Percentiles rank a stretch among this genome's conserved stretches.
These are phyloP conservation scores for Xanthoceras sorbifolium DNA, from an alignment of 345 rosid species.

Conservation along the genomic window DNA sequence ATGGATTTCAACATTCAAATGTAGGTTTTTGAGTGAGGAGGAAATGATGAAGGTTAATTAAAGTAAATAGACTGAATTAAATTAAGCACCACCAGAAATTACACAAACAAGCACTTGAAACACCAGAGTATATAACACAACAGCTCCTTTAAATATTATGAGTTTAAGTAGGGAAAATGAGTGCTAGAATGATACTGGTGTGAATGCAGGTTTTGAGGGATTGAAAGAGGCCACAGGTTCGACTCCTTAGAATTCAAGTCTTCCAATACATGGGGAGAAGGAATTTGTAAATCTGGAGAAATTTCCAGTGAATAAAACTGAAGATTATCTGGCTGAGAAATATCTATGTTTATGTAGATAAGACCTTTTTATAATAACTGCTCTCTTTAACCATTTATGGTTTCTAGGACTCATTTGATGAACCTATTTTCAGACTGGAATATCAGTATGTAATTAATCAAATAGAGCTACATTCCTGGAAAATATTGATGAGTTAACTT, in stretches of 20 bases:
- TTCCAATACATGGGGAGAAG: neutral
- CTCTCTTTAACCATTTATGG: neutral
- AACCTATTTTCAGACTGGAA: neutral
- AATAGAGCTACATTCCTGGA: neutral
- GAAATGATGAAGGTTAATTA: neutral
- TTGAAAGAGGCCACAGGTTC: neutral
- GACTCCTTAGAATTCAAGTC: neutral
- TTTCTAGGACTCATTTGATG: neutral
- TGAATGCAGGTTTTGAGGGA: neutral
- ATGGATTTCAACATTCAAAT: neutral
- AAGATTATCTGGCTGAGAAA: neutral
- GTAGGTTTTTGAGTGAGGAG: neutral
- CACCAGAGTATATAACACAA: neutral
- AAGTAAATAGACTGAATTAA: neutral
- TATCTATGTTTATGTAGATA: no score
- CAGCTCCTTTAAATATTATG: no score
- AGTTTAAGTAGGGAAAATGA: neutral
- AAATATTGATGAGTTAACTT: no score
- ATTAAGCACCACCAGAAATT: neutral
- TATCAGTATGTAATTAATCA: neutral
- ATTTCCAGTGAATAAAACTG: neutral
- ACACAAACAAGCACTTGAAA: neutral
- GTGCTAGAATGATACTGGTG: neutral
- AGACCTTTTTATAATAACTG: neutral
- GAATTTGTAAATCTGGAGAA: neutral